phyloP scores from a whole-genome alignment of 345 rosid species.

The Odontarrhena argentea region DNA sequence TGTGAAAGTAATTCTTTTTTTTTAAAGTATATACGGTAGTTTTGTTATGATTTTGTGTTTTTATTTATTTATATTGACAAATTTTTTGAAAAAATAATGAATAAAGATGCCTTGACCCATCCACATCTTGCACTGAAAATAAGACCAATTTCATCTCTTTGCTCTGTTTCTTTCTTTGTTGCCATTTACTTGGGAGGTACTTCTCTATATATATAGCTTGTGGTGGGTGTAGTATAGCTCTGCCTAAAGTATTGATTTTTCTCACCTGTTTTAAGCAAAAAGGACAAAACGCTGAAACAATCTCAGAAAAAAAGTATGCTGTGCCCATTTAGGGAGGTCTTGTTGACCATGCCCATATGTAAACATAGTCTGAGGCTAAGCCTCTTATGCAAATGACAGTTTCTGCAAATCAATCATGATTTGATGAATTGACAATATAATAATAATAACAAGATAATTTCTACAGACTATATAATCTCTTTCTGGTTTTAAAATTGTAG shows the following conservation, averaged over 20 bases:
- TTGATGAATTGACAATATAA: constrained; percentile 17
- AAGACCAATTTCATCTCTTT: constrained; percentile 45
- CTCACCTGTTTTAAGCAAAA: constrained; percentile 34
- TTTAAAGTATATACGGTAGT: constrained; percentile 3
- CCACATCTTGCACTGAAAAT: constrained; percentile 80
- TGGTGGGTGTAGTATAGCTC: constrained; percentile 20
- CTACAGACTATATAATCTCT: not conserved
- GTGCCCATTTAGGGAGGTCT: constrained; percentile 35
- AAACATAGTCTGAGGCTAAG: constrained; percentile 19
- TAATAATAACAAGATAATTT: not conserved
- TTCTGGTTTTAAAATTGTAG: constrained; percentile 28
- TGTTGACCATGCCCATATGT: constrained; percentile 26
- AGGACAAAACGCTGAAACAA: constrained; percentile 40
- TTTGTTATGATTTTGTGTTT: constrained; percentile 30
- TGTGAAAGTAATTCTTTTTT: constrained; percentile 20
- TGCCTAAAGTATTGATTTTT: constrained; percentile 25
- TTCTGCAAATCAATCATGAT: constrained; percentile 18
- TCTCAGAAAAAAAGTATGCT: constrained; percentile 29
- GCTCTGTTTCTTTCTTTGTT: constrained; percentile 18
- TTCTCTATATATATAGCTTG: constrained; percentile 18
- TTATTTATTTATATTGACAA: constrained; percentile 17
- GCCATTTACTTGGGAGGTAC: constrained; percentile 32
- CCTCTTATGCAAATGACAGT: constrained; percentile 22
- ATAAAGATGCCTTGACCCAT: constrained; percentile 55
- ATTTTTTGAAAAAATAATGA: constrained; percentile 12